phyloP scores from a whole-genome alignment of 805 yeast genomes.

The Nakazawaea holstii region DNA sequence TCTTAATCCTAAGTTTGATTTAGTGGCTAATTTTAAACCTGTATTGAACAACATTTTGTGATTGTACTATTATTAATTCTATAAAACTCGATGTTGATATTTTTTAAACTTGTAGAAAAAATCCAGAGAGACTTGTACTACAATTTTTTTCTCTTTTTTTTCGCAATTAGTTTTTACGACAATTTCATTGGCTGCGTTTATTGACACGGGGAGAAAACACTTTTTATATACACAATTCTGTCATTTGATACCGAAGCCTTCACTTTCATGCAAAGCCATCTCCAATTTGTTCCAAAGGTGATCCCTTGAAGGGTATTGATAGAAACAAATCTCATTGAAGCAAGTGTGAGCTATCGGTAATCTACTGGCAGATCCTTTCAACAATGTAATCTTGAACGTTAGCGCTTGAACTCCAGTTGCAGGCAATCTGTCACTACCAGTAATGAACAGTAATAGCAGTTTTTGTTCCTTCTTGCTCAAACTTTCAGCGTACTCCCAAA shows the following conservation, averaged over 20 bases:
- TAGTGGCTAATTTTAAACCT: constrained; percentile 38
- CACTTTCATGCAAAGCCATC: constrained; percentile 71
- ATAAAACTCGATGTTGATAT: not conserved
- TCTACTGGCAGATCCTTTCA: constrained; percentile 35
- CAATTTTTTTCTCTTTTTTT: too few relatives aligned
- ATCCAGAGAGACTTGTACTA: not conserved
- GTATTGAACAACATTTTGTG: constrained; percentile 28
- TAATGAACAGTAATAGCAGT: constrained; percentile 66
- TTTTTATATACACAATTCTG: not conserved
- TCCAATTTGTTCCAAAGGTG: constrained; percentile 52
- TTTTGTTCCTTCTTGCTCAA: constrained; percentile 46
- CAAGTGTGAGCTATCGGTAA: constrained; percentile 92
- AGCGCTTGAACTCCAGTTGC: constrained; percentile 85
- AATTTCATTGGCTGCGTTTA: constrained; percentile 9
- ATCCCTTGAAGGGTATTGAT: constrained; percentile 53
- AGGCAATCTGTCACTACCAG: constrained; percentile 90
- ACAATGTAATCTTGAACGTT: constrained; percentile 61
- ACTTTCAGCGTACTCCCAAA: constrained; percentile 72
- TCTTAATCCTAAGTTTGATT: constrained; percentile 34
- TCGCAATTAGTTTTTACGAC: constrained; percentile 7
- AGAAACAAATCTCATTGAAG: constrained; percentile 81
- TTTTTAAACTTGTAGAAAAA: not conserved
- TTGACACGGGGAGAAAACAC: not conserved
- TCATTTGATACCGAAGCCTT: constrained; percentile 64
- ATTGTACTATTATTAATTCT: not conserved